phyloP scores from a whole-genome alignment of 129 eudicot genomes.

The Chrysanthemum makinoi region DNA sequence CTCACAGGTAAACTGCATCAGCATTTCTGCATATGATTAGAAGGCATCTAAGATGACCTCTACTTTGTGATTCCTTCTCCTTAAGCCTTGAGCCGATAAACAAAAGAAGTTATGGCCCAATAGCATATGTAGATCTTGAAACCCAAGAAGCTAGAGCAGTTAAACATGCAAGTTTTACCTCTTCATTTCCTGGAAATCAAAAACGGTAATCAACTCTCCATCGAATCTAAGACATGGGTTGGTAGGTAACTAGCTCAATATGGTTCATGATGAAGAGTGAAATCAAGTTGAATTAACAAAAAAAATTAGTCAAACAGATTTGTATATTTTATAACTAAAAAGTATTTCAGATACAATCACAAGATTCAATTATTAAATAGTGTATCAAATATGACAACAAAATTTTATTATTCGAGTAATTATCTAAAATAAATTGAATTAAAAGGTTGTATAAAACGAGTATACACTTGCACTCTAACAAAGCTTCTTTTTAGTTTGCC shows the following conservation, averaged over 20 bases:
- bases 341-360: no score
- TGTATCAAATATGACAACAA: no score
- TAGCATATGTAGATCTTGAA: constrained; percentile 57
- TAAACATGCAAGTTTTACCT: constrained; percentile 84
- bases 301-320: background rate
- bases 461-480: background rate
- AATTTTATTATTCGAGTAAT: background rate
- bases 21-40: constrained; percentile 59
- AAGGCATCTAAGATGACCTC: constrained; percentile 87
- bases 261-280: background rate
- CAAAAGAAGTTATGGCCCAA: constrained; percentile 61
- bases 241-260: background rate
- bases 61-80: constrained; percentile 87
- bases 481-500: no score
- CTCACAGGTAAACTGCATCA: constrained; percentile 68
- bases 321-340: no score
- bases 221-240: background rate
- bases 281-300: background rate
- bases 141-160: constrained; percentile 80
- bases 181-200: constrained; percentile 78
- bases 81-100: constrained; percentile 74
- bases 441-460: background rate
- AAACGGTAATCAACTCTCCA: constrained; percentile 15
- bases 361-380: no score
- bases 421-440: background rate